Evolutionary conservation across 305 asterid species (phyloP), one percentile per base, ranked within the genome.

Genomic region (Fraxinus albicans): DNA sequence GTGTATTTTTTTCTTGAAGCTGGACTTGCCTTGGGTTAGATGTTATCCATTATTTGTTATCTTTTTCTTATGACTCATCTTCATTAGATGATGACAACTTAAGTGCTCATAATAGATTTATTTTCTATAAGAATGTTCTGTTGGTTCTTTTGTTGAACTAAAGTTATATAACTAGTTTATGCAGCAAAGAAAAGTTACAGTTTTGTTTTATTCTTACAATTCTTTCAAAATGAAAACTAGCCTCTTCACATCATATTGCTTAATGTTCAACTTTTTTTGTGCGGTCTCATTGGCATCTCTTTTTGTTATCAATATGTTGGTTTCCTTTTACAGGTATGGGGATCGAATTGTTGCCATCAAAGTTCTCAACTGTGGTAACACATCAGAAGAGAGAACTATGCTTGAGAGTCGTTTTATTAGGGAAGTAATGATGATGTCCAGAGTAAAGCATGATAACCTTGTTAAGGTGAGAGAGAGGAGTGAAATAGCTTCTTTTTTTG

Each of bases 341-440:
- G 95, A 93, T 84, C 91, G 85, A 83, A 90, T 94, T 86, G 99
- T 94, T 89, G 99, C 99, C 9, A 92, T 95, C 76, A 95, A 95
- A 86, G 98, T 94, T 81, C 97, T 95, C 36, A 93, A 90, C 82
- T 65, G 86, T 82, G 98, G 99, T 47, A 89, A 86, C 77, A 94
- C 95, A 80, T 85, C 94, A 1, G 92, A 90, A 75, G 97, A 94
- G 87, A 92, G 92, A 85, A 85, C 89, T 81, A 88, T 91, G 84
- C 98, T 92, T 40, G 95, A 94, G 90, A 87, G 92, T 81, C 96
- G 97, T 36, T 95, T 95, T 90, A 90, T 89, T 80, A 92, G 98
- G 87, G 98, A 95, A 89, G 97, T 95, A 77, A 70, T 90, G 36
- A 95, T 95, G 99, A 94, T 95, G 99, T 94, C 94, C 53, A 94